Conservation (phyloP, 2,329 filamentous ascomycete species). For the Fusarium succisae region DNA sequence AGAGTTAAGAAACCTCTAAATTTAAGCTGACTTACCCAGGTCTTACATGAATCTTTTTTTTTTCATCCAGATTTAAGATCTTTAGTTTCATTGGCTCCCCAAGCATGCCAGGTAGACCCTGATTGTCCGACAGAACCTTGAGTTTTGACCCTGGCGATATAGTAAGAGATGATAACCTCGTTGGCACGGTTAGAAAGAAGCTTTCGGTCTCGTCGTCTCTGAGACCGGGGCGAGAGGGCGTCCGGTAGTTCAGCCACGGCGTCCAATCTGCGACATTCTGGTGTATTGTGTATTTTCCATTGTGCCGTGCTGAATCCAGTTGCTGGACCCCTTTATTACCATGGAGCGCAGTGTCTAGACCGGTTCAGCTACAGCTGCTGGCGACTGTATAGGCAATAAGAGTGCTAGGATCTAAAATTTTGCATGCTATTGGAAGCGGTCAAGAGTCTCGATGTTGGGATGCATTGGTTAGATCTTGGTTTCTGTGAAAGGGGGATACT, state of each 20-base stretch:
- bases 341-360: not conserved
- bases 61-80: not conserved
- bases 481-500: constrained; percentile 13
- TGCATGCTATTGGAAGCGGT: not conserved
- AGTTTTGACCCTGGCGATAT: not conserved
- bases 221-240: not conserved
- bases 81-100: not conserved
- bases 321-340: constrained; percentile 3
- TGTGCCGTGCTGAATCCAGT: not conserved
- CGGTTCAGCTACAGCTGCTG: not conserved
- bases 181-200: constrained; percentile 4
- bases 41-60: not conserved
- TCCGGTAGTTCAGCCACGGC: constrained; percentile 30
- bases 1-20: not conserved
- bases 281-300: constrained; percentile 6
- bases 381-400: not conserved
- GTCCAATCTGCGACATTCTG: constrained; percentile 24
- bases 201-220: constrained; percentile 9
- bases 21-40: not conserved
- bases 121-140: not conserved
- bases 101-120: not conserved
- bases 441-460: not conserved
- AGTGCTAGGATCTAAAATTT: not conserved
- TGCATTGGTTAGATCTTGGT: not conserved
- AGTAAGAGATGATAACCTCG: not conserved